These are phyloP conservation scores for Fusarium cyanostomum DNA, from an alignment of 2,329 filamentous ascomycete genomes.

Conservation along the genomic window DNA sequence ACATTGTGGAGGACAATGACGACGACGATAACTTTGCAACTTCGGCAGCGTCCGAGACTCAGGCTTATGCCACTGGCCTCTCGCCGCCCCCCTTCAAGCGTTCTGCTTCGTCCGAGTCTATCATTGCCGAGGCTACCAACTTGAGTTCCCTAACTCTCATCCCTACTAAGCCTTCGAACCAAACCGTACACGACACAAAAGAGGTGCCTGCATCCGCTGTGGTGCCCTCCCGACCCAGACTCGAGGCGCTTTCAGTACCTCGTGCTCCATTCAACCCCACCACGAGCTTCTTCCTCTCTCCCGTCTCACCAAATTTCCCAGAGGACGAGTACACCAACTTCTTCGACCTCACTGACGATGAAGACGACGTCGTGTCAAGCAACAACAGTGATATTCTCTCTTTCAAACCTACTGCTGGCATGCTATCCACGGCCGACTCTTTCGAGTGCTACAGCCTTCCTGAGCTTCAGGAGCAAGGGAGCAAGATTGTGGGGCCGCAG, in stretches of 20 bases:
- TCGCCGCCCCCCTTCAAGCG: slow-evolving; percentile 64
- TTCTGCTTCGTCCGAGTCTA: slow-evolving; percentile 43
- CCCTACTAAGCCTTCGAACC: slow-evolving; percentile 28
- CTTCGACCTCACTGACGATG: slow-evolving; percentile 58
- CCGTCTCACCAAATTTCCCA: slow-evolving; percentile 50
- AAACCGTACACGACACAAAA: slow-evolving; percentile 13
- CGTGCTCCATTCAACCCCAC: slow-evolving; percentile 44
- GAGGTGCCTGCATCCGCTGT: slow-evolving; percentile 34
- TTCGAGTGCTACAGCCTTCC: slow-evolving; percentile 61
- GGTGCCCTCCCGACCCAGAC: slow-evolving; percentile 32
- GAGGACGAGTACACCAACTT: slow-evolving; percentile 57
- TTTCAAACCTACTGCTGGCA: slow-evolving; percentile 35
- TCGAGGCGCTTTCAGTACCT: slow-evolving; percentile 38
- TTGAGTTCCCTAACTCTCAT: slow-evolving; percentile 41
- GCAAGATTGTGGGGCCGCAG: slow-evolving; percentile 30
- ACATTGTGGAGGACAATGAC: slow-evolving; percentile 55
- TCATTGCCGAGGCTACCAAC: slow-evolving; percentile 34
- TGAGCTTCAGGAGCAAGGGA: slow-evolving; percentile 36
- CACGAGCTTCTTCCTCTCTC: slow-evolving; percentile 46
- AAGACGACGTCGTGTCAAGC: slow-evolving; percentile 51
- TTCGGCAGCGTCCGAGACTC: slow-evolving; percentile 57
- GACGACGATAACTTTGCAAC: slow-evolving; percentile 72
- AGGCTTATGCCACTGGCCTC: slow-evolving; percentile 56
- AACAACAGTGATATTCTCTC: slow-evolving; percentile 50
- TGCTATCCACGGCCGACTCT: slow-evolving; percentile 27